Base-by-base conservation (phyloP, 768 basidiomycete genomes). In the Collybiopsis confluens region DNA sequence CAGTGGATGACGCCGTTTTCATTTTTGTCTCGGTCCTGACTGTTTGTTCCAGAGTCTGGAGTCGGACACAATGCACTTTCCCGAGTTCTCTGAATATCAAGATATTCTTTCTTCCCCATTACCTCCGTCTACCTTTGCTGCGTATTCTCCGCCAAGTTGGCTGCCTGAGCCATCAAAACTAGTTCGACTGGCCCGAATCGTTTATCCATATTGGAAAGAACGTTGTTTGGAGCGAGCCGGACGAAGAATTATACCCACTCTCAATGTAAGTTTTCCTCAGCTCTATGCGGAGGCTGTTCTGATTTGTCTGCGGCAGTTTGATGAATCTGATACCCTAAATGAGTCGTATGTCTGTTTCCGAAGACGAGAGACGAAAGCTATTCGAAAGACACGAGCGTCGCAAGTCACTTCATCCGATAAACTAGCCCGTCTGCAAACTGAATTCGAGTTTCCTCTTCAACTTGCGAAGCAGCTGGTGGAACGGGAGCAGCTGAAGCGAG, bases 261-360 rank as follows among this genome's bases (percentile, higher is more conserved):
- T 99, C 27, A 95, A 98, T 65, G 94, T 95, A 69, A 58, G 88
- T 71, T 54, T 9, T 9, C 50, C n/a, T 8, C n/a, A n/a, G n/a
- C 49, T 38, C 28, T 46, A 26, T 1, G 48, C 4, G 35, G 4
- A 40, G 3, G 41, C 26, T 20, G 20, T 54, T 21, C 57, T 55
- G 42, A 54, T 21, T 41, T 28, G 60, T 13, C 56, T 23, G n/a
- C 46, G 37, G 4, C 38, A 91, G 88, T 86, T 81, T 62, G 94
- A 98, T 66, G 95, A 98, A 71, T 79, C 88, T 18, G 93, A 97
- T 66, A 86, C 86, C 43, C 79, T 79, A 59, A 92, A 91, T 52
- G 94, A 96, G 62, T 95, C 96, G 0, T 98, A 98, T 58, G 89
- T 98, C 42, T 99, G 97, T 70, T 99, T 99, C 79, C 84, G 97